Base-by-base conservation (phyloP, 2,329 filamentous ascomycete genomes). In the Coniochaeta hoffmannii region DNA sequence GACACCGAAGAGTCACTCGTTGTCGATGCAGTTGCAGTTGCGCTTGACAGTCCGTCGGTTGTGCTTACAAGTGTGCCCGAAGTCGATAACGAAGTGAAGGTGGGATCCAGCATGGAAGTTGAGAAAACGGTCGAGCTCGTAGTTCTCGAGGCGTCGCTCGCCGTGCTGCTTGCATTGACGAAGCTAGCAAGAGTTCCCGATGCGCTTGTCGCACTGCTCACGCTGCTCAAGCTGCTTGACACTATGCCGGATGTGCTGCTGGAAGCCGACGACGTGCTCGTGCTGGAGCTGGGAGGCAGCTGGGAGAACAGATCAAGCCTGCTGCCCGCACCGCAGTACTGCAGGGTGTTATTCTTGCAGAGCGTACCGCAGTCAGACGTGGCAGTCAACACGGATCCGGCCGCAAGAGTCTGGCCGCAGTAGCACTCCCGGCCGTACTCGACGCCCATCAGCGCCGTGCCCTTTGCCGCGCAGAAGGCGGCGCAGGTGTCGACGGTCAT, bases 261-360 rank as follows among this genome's bases (percentile, higher is more conserved):
- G 19, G 55, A 55, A 2, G 52, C 49, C 6, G 50, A 17, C 1
- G 35, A 19, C 3, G 58, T 35, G 12, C 41, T 19, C 15, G 34
- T 53, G 8, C 15, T 34, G 9, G 49, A 31, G n/a, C 24, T 36
- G 2, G 51, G 24, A 51, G 56, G 53, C 59, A 9, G 58, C 41
- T 28, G 9, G 26, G 3, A 22, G 57, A 73, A 74, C 0, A 73
- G 58, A 19, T 69, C 65, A 1, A 73, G 60, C 4, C 68, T 62
- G 26, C 64, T 60, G 0, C 66, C 64, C 0, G 67, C 71, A 34
- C 72, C 72, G 5, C 72, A 74, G 49, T 64, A 71, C 38, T 72
- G 61, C 0, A 59, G 55, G 22, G 51, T 36, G 50, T 62, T 62
- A 32, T 58, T 59, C 49, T 55, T 55, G 58, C 63, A 65, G 7